Conservation (phyloP, 1,139 yeast genomes). For the Geotrichum armillariae region DNA sequence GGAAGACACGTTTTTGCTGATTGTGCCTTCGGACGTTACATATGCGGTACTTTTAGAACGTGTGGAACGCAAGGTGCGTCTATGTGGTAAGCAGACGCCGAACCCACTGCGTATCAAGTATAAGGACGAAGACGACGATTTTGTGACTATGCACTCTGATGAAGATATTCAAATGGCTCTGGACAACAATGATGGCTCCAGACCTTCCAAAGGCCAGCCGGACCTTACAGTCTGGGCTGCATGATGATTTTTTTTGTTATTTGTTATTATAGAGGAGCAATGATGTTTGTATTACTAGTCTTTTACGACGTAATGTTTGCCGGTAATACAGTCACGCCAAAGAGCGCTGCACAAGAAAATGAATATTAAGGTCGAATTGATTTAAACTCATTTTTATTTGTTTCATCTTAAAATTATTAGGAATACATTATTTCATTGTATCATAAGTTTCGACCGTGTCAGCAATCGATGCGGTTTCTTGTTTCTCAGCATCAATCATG, state of each 20-base stretch:
- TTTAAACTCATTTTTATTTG: too few species aligned
- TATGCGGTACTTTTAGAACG: conserved; percentile 49
- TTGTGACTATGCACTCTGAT: conserved; percentile 78
- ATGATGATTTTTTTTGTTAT: conserved; percentile 9
- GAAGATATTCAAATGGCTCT: conserved; percentile 60
- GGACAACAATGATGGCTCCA: conserved; percentile 27
- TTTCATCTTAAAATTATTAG: too few species aligned
- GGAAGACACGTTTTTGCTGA: conserved; percentile 44
- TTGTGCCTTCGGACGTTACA: conserved; percentile 49
- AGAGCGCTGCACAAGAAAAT: too few species aligned
- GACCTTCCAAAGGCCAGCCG: conserved; percentile 4
- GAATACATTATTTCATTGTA: too few species aligned
- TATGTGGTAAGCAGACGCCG: conserved; percentile 42
- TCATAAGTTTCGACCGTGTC: too few species aligned
- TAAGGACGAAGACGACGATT: conserved; percentile 95
- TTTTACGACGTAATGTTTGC: not conserved
- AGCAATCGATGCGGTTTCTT: not conserved
- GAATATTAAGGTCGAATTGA: too few species aligned
- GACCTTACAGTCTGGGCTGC: conserved; percentile 17
- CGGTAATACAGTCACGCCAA: too few species aligned
- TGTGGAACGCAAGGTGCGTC: conserved; percentile 47
- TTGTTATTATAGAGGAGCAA: not conserved
- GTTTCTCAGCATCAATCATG: conserved; percentile 25
- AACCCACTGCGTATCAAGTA: conserved; percentile 63
- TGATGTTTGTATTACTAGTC: not conserved